phyloP scores from a whole-genome alignment of 1,284 basidiomycete genomes.

The Xerocomus minutiporus region DNA sequence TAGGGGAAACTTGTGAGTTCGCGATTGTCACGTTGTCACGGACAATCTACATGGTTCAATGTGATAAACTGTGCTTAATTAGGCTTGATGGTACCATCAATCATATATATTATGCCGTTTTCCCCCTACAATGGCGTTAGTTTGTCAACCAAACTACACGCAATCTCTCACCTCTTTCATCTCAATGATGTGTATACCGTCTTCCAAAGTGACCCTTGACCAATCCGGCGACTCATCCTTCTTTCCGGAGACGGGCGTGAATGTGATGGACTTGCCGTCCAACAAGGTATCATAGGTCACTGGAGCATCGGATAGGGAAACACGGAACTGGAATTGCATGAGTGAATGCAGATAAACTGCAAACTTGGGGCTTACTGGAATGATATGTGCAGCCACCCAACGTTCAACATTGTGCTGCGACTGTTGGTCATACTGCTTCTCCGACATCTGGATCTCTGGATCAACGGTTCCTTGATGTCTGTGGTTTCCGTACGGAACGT shows the following conservation, averaged over 20 bases:
- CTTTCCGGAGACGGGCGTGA: conserved; percentile 39
- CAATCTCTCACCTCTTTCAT: conserved; percentile 37
- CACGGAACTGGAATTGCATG: conserved; percentile 27
- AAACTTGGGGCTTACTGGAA: conserved; percentile 49
- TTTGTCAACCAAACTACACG: neutral
- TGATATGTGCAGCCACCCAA: conserved; percentile 72
- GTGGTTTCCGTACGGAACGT: conserved; percentile 1
- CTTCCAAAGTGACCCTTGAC: conserved; percentile 52
- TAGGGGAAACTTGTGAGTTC: neutral
- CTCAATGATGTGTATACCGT: conserved; percentile 46
- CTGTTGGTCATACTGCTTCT: conserved; percentile 55
- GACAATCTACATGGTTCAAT: neutral
- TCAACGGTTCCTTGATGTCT: conserved; percentile 56
- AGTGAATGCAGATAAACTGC: neutral
- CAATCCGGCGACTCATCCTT: conserved; percentile 44
- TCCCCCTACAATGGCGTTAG: conserved; percentile 42
- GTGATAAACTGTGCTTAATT: conserved; percentile 6
- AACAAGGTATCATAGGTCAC: conserved; percentile 48
- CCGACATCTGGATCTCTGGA: conserved; percentile 50
- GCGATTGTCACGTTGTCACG: neutral
- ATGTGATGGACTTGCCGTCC: conserved; percentile 49
- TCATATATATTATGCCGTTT: conserved; percentile 67
- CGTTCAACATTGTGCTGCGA: conserved; percentile 61
- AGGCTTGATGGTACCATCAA: conserved; percentile 56
- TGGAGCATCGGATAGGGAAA: conserved; percentile 24